A percentile compares a stretch with the other conserved stretches of the same genome.
These are phyloP conservation scores for Penicillium canariense DNA, from an alignment of 495 filamentous ascomycete species.

Conservation along the genomic window DNA sequence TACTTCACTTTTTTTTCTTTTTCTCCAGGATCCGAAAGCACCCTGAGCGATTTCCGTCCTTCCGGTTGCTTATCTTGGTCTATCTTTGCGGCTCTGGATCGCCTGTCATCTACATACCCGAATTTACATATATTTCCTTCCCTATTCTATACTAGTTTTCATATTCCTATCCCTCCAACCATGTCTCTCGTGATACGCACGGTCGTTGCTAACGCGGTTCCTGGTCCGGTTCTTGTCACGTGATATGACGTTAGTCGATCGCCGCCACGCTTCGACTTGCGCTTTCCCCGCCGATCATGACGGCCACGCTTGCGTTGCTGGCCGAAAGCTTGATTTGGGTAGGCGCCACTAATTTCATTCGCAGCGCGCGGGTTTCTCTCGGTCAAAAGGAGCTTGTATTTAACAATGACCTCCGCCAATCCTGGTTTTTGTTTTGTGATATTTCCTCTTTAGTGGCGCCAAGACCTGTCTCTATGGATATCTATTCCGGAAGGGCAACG, in stretches of 20 bases:
- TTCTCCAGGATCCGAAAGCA: constrained; percentile 12
- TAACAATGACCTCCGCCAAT: background rate
- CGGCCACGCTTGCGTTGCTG: constrained; percentile 6
- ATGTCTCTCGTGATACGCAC: too few relatives aligned
- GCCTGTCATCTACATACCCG: background rate
- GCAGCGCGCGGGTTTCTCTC: background rate
- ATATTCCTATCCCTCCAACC: background rate
- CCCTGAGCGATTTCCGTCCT: constrained; percentile 1
- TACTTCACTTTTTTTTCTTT: background rate
- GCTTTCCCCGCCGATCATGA: constrained; percentile 17
- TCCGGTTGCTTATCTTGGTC: background rate
- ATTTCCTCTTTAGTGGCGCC: constrained; percentile 1
- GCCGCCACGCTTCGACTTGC: background rate
- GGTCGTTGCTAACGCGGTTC: background rate
- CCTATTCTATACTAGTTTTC: background rate
- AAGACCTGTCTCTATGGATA: background rate
- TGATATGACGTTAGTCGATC: constrained; percentile 20
- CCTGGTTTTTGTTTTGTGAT: background rate
- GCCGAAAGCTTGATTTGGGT: constrained; percentile 20
- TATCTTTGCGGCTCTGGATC: constrained; percentile 3
- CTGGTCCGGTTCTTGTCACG: constrained; percentile 2
- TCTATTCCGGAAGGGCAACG: background rate
- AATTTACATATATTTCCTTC: constrained; percentile 10
- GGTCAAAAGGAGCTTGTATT: background rate
- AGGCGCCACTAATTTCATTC: constrained; percentile 8